Evolutionary conservation across 2,329 filamentous ascomycete species (phyloP), one percentile per base, ranked within the genome.

Genomic region (Fusarium chlamydosporum): DNA sequence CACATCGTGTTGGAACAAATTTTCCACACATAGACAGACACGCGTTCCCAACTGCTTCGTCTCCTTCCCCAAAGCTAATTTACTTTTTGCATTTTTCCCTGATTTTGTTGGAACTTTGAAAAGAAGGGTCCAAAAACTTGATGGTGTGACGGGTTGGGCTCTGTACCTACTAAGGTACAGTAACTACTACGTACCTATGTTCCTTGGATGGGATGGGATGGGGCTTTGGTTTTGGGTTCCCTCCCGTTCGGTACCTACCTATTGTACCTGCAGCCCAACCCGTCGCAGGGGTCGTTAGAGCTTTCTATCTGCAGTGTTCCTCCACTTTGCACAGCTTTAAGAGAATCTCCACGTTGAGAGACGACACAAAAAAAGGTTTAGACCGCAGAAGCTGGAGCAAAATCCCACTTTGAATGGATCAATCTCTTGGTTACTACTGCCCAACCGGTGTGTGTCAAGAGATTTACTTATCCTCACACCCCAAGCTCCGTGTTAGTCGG

Each of bases 181-280:
- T 23, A 23, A 23, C 23, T 23, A 23, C 23, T 23, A 23, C 23
- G 23, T 23, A 23, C 23, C 23, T 23, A 6, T 4, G 23, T 23
- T 23, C 23, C 23, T 6, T 23, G 46, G 34, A 48, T 42, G 70
- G 54, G 56, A 53, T 54, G 45, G 55, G 52, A 23, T 23, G 23
- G 23, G 31, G 47, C 45, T 71, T 71, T 56, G 68, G 65, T 58
- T 58, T 71, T 23, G 61, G 68, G 68, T 67, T 71, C 65, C 65
- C 68, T 71, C 60, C 65, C 61, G 52, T 35, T 61, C 60, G 50
- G 68, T 71, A 71, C 68, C 68, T 71, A 71, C 68, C 68, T 71
- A 23, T 23, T 23, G 23, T 23, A 23, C 23, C 23, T 23, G 68
- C 68, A 71, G 68, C 68, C 68, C 68, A 71, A 71, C 61, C 54